Evolutionary conservation across 139 green algal species (phyloP), one percentile per base, ranked within the genome.

Genomic region (Prasinococcaceae sp.): DNA sequence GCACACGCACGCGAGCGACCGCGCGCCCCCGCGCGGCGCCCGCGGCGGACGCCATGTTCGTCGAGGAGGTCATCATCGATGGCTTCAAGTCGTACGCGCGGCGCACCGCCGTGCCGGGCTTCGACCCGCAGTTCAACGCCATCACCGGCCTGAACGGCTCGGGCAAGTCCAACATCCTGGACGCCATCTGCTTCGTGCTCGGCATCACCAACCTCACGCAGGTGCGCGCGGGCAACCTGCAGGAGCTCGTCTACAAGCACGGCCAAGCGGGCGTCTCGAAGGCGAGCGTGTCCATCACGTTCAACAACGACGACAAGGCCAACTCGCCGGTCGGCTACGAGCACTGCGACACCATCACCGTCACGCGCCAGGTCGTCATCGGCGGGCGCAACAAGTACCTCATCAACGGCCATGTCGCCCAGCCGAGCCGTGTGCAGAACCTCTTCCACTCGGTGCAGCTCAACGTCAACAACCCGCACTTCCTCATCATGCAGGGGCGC

Each of bases 391-490:
- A 92, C 80, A 97, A 97, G 75, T 99, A 96, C 69, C 60, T 88
- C 0, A 96, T 99, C 73, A 97, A 98, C 41, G 89, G 88, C 0
- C 78, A 87, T 33, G 65, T 77, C 3, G 90, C 86, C 0, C 83
- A 94, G 66, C 83, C 92, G 3, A 76, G 54, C 79, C 83, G 49
- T 1, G 88, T 99, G 19, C 80, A 92, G 44, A 92, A 94, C 61
- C 68, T 99, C 32, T 99, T 99, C 68, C 92, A 97, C 64, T 92
- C 80, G 4, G 87, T 99, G 69, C 82, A 94, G 79, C 75, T 99
- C 19, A 99, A 99, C 57, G 85, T 99, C 33, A 98, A 99, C 84
- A 97, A 98, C 66, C 92, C 92, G 14, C 92, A 97, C 72, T 99
- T 99, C 70, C 78, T 99, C 51, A 98, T 99, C 75, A 99, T 99